Percentiles rank a stretch among this genome's conserved stretches.
Conservation (phyloP, 257 asterid genomes). For the Capsicum baccatum region DNA sequence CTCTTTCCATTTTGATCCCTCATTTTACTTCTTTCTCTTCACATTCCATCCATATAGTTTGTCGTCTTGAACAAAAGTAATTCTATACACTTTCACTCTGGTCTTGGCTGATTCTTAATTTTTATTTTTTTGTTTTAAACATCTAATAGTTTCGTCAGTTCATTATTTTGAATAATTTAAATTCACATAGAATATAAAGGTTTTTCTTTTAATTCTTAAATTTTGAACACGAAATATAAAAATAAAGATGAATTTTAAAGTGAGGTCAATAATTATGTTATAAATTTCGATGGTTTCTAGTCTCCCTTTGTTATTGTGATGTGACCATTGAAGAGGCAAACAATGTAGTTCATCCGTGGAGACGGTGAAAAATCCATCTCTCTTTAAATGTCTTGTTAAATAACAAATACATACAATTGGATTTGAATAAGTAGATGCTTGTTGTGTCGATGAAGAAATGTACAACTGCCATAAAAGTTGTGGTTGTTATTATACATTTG, state of each 20-base stretch:
- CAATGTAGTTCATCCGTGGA: neutral
- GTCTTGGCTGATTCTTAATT: no score
- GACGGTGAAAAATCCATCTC: neutral
- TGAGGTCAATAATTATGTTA: neutral
- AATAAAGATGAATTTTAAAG: neutral
- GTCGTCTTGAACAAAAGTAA: no score
- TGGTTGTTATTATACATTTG: neutral
- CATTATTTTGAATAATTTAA: neutral
- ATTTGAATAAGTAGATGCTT: neutral
- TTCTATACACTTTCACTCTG: no score
- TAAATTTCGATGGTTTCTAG: neutral
- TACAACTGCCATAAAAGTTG: neutral
- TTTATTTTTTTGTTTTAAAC: neutral
- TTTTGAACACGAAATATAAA: neutral
- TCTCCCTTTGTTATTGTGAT: neutral
- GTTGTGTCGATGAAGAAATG: neutral
- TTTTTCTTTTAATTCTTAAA: neutral
- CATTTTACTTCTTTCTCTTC: neutral
- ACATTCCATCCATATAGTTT: neutral
- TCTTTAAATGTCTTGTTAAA: neutral
- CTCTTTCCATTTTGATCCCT: slow-evolving; percentile 22
- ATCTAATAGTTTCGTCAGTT: neutral
- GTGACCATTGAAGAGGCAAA: neutral
- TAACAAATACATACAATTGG: no score
- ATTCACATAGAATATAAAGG: neutral